These are phyloP conservation scores for Globisporangium iwayamae DNA, from an alignment of 352 stramenopile genomes.

Conservation along the genomic window DNA sequence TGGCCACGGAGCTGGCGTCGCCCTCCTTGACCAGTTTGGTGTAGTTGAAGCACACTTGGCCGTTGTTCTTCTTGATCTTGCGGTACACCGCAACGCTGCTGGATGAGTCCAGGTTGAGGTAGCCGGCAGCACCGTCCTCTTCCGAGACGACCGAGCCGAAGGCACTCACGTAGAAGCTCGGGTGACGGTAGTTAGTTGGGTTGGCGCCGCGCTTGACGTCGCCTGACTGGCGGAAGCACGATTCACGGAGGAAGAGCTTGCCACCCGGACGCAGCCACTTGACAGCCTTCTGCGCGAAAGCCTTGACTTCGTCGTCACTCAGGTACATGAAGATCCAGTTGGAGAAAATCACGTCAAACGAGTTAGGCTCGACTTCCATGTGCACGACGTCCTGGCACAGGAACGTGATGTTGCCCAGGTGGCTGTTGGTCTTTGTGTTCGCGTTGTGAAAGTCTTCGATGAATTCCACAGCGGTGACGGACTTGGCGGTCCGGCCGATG, in stretches of 20 bases:
- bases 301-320: conserved; percentile 48
- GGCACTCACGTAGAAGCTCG: conserved; percentile 55
- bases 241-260: conserved; percentile 68
- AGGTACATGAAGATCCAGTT: conserved; percentile 84
- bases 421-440: conserved; percentile 42
- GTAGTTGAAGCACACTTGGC: conserved; percentile 74
- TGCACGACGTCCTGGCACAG: conserved; percentile 67
- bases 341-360: conserved; percentile 68
- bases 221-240: conserved; percentile 62
- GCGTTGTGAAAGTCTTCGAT: conserved; percentile 76
- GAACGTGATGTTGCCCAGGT: conserved; percentile 61
- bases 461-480: conserved; percentile 68
- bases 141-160: conserved; percentile 49
- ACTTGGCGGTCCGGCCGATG: conserved; percentile 43
- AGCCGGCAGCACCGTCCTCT: conserved; percentile 41
- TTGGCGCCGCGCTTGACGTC: conserved; percentile 60
- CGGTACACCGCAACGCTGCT: conserved; percentile 63
- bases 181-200: conserved; percentile 66
- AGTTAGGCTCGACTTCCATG: conserved; percentile 47
- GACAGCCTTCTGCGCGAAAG: conserved; percentile 54
- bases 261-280: conserved; percentile 60
- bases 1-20: conserved; percentile 31
- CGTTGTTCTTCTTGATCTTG: conserved; percentile 82
- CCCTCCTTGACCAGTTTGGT: conserved; percentile 48
- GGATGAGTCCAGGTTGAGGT: conserved; percentile 62